Base-by-base conservation (phyloP, 495 filamentous ascomycete genomes). In the Penicillium waksmanii region DNA sequence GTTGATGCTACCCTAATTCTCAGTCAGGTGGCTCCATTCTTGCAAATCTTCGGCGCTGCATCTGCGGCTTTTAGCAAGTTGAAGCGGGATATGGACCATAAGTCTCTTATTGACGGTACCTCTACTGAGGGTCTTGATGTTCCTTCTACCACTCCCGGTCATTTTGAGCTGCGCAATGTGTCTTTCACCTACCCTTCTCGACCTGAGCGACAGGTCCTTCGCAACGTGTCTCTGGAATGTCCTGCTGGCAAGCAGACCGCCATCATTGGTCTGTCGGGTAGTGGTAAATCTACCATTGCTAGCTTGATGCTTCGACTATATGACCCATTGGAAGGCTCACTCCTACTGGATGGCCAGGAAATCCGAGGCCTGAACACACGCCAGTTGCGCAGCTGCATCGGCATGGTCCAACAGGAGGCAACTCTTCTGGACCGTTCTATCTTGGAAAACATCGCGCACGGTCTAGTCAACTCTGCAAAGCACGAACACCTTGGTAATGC, bases 331-430 rank as follows among this genome's bases (percentile, higher is more conserved):
- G 55, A 69, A 3, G 80, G 80, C 13, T 31, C 61, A 7, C 70
- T 90, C 27, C 55, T 70, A 2, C 65, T 90, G 3, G 83, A 84
- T 43, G 83, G 78, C 11, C 69, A 78, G 15, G 73, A 86, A 63
- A 57, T 89, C 17, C 69, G 72, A 1, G 72, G 79, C 0, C 57
- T 88, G 43, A 87, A 89, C 36, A 67, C 86, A 1, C 77, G 76
- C 8, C 76, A 78, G 42, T 71, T 89, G 43, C 72, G 87, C 12
- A 75, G 78, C 33, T 76, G 79, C 44, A 73, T 90, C 34, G 78
- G 80, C 42, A 69, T 89, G 4, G 89, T 90, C 5, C 80, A 87
- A 58, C 87, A 92, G 65, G 85, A 89, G 40, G 82, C 87, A 0
- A 74, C 80, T 10, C 77, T 91, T 0, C 79, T 90, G 31, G 76